These are phyloP conservation scores for Mucor irregularis DNA, from an alignment of 371 early-diverging fungal genomes.

Conservation along the genomic window DNA sequence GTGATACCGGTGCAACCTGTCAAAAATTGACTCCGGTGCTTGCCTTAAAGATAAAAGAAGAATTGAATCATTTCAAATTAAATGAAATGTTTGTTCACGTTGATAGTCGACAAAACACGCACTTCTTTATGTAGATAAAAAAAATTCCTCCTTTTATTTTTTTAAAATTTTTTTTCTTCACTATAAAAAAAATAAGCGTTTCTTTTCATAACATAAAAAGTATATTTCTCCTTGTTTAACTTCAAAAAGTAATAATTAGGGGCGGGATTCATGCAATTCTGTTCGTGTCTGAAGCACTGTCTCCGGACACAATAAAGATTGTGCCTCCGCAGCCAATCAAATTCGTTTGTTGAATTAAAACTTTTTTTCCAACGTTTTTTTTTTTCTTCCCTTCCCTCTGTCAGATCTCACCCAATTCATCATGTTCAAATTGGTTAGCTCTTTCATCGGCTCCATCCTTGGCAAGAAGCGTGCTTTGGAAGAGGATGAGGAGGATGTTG, in stretches of 20 bases:
- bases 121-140: constrained; percentile 62
- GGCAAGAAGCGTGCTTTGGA: constrained; percentile 24
- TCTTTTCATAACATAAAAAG: not conserved
- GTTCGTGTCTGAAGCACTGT: too few relatives aligned
- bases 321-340: too few relatives aligned
- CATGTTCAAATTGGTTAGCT: constrained; percentile 23
- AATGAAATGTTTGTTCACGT: constrained; percentile 76
- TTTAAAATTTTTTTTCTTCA: not conserved
- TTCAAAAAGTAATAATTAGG: too few relatives aligned
- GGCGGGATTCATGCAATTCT: too few relatives aligned
- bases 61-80: constrained; percentile 74
- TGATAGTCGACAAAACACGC: constrained; percentile 71
- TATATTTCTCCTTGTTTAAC: not conserved
- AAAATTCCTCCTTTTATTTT: not conserved
- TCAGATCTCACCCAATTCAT: too few relatives aligned
- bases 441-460: constrained; percentile 19
- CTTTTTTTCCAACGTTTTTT: constrained; percentile 5
- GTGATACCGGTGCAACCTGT: constrained; percentile 61
- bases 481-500: not conserved
- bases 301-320: too few relatives aligned
- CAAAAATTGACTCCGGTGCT: constrained; percentile 61
- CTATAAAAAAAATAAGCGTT: not conserved
- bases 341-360: not conserved
- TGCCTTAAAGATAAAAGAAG: constrained; percentile 73
- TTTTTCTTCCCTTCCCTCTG: not conserved